phyloP scores from a whole-genome alignment of 306 rosid species.

The Lablab purpureus region DNA sequence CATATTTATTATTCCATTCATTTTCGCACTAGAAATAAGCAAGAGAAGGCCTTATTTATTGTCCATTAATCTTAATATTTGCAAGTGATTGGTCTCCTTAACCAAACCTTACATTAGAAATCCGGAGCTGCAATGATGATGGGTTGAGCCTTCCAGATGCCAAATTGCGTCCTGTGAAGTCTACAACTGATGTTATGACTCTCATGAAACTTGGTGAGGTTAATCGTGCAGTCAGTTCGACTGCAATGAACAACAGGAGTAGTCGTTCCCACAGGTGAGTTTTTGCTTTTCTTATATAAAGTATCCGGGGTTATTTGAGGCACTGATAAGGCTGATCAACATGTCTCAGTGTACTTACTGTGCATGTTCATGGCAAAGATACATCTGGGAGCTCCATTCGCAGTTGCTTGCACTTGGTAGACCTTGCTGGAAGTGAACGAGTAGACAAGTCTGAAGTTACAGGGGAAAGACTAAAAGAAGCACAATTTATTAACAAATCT shows the following conservation, averaged over 20 bases:
- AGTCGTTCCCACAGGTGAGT: conserved; percentile 94
- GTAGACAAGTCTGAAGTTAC: conserved; percentile 94
- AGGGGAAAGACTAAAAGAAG: conserved; percentile 94
- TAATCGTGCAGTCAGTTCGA: conserved; percentile 83
- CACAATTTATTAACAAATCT: conserved; percentile 88
- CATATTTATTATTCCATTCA: conserved; percentile 24
- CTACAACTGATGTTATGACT: conserved; percentile 75
- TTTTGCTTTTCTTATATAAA: conserved; percentile 20
- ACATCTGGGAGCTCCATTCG: conserved; percentile 65
- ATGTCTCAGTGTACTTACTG: conserved; percentile 78
- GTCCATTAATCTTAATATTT: conserved; percentile 4
- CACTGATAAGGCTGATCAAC: conserved; percentile 43
- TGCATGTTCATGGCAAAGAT: conserved; percentile 90
- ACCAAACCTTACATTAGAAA: conserved; percentile 75
- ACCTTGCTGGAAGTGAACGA: conserved; percentile 97
- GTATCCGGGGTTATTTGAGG: conserved; percentile 25
- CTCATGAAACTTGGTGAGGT: conserved; percentile 85
- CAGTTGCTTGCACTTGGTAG: conserved; percentile 92
- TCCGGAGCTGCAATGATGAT: conserved; percentile 76
- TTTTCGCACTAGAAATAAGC: not conserved
- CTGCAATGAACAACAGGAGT: conserved; percentile 81
- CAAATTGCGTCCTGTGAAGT: conserved; percentile 68
- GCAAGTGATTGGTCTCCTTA: conserved; percentile 46
- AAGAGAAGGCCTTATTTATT: not conserved
- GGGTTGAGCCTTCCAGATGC: conserved; percentile 94